Conservation (phyloP, 768 basidiomycete species). For the Pleurotus tuber-regium region DNA sequence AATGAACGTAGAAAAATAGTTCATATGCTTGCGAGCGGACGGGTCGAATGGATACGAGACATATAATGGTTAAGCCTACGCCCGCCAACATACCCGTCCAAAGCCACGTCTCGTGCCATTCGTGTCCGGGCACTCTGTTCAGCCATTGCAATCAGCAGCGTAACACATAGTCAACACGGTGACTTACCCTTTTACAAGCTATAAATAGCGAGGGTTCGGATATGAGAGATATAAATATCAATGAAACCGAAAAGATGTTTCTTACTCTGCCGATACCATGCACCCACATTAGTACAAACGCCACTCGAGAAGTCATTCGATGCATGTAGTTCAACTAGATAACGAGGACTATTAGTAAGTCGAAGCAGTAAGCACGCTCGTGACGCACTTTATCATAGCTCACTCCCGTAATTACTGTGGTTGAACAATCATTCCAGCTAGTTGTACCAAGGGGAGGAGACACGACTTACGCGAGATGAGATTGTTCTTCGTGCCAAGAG, state of each 20-base stretch:
- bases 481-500: conserved; percentile 46
- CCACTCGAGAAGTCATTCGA: conserved; percentile 7
- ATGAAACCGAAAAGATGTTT: background rate
- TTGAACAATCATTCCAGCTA: background rate
- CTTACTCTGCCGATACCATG: conserved; percentile 6
- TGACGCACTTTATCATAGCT: conserved; percentile 7
- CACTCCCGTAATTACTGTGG: background rate
- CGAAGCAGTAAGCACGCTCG: background rate
- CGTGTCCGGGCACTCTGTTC: background rate
- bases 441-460: background rate
- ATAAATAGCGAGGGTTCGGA: background rate
- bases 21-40: conserved; percentile 36
- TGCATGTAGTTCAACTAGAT: conserved; percentile 9
- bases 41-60: conserved; percentile 33
- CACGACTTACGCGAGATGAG: conserved; percentile 27
- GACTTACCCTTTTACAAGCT: conserved; percentile 5
- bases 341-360: background rate
- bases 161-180: background rate
- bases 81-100: conserved; percentile 31
- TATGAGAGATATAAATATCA: background rate
- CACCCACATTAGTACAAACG: conserved; percentile 6
- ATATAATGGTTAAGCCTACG: conserved; percentile 27
- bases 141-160: background rate
- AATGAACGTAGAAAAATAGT: conserved; percentile 39
- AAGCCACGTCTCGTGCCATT: conserved; percentile 19